Base-by-base conservation (phyloP, 1,139 yeast species). In the Dujonia santamariae region DNA sequence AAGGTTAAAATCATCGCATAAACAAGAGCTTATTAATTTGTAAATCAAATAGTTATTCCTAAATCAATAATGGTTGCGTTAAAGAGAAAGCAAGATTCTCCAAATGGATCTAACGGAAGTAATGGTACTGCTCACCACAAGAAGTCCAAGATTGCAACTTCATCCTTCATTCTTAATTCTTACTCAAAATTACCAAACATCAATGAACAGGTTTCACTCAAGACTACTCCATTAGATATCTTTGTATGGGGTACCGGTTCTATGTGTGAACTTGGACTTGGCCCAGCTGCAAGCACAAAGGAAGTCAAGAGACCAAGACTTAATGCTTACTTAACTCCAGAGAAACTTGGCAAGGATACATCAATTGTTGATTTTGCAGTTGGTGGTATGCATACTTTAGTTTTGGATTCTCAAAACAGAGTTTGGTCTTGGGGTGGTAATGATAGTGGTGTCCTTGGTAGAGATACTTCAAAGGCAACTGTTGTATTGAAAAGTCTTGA, bases 381-480 rank as follows among this genome's bases (percentile, higher is more conserved):
- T 17, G 98, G 99, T 29, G 99, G 98, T 33, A 92, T 94, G 82
- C 99, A 92, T 53, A 78, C 85, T 1, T 58, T 94, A 29, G 97
- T 94, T 0, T 62, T 92, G 36, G 97, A 88, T 53, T 60, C 76
- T 24, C 63, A 73, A 18, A 87, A 86, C 46, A 68, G 76, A 37
- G 59, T 92, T 7, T 90, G 97, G 96, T 85, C 96, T 3, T 92
- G 99, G 99, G 99, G 99, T 39, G 84, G 85, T 36, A 94, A 92
- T 51, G 99, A 92, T 52, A 81, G 87, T 42, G 90, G 84, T 25
- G 97, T 86, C 1, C 67, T 92, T 35, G 98, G 97, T n/a, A 78
- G 99, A 56, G 85, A 84, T 47, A 67, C 75, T 5, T 83, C 96
- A 0, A 67, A 76, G 12, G 80, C 71, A 0, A 74, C 63, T 19